phyloP scores from a whole-genome alignment of 1,284 basidiomycete genomes.

The Irpex rosettiformis region DNA sequence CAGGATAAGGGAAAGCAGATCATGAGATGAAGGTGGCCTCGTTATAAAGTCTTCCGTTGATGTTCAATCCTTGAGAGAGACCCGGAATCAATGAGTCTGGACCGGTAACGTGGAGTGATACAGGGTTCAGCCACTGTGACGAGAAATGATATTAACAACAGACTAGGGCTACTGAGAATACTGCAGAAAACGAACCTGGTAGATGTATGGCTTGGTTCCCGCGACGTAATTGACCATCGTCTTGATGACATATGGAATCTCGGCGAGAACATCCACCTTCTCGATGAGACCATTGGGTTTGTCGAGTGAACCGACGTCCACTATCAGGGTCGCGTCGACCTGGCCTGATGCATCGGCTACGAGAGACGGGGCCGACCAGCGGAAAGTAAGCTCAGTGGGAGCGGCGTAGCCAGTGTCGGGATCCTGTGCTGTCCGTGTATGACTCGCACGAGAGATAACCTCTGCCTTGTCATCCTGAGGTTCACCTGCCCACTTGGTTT shows the following conservation, averaged over 20 bases:
- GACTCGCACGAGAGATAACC: slow-evolving; percentile 66
- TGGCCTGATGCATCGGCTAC: slow-evolving; percentile 48
- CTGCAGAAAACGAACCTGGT: slow-evolving; percentile 59
- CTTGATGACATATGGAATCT: slow-evolving; percentile 92
- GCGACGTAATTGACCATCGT: slow-evolving; percentile 89
- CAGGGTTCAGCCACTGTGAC: slow-evolving; percentile 81
- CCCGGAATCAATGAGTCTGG: slow-evolving; percentile 51
- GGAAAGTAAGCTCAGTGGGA: slow-evolving; percentile 71
- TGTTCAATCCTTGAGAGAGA: slow-evolving; percentile 43
- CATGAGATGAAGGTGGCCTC: slow-evolving; percentile 91
- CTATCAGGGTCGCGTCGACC: slow-evolving; percentile 51
- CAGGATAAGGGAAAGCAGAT: not conserved
- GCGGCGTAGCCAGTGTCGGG: slow-evolving; percentile 80
- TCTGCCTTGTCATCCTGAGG: slow-evolving; percentile 37
- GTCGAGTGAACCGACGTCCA: slow-evolving; percentile 53
- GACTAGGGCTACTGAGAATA: slow-evolving; percentile 1
- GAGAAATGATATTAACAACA: slow-evolving; percentile 10
- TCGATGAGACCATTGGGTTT: slow-evolving; percentile 82
- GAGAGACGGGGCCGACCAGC: slow-evolving; percentile 76
- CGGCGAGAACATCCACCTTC: slow-evolving; percentile 95
- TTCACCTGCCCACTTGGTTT: slow-evolving; percentile 67
- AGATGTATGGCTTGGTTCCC: slow-evolving; percentile 90
- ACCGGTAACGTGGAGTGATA: slow-evolving; percentile 64
- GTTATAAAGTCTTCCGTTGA: slow-evolving; percentile 77
- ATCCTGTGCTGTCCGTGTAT: slow-evolving; percentile 61